These are phyloP conservation scores for Aspergillus tamarii DNA, from an alignment of 2,329 filamentous ascomycete species.

Conservation along the genomic window DNA sequence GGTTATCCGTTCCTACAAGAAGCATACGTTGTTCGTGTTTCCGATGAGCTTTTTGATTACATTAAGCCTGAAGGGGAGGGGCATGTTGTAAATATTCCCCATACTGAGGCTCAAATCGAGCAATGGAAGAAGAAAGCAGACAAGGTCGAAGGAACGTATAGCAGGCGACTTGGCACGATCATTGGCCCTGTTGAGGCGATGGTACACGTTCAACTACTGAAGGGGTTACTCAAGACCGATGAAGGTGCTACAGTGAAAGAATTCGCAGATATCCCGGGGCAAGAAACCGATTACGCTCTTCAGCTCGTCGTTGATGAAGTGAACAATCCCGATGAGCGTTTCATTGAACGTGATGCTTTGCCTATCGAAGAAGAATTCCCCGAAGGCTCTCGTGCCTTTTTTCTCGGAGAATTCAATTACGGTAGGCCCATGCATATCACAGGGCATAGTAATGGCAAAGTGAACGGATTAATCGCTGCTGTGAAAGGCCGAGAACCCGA, in stretches of 20 bases:
- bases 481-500: conserved; percentile 75
- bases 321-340: conserved; percentile 86
- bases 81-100: conserved; percentile 69
- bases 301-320: conserved; percentile 91
- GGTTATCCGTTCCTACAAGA: conserved; percentile 96
- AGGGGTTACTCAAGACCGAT: conserved; percentile 86
- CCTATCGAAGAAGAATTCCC: conserved; percentile 93
- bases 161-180: conserved; percentile 84
- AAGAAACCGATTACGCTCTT: conserved; percentile 87
- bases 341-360: conserved; percentile 85
- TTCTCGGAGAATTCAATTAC: conserved; percentile 90
- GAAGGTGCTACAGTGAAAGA: conserved; percentile 91
- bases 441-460: conserved; percentile 72
- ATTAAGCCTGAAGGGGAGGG: conserved; percentile 67
- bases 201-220: conserved; percentile 91
- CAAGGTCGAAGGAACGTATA: conserved; percentile 83
- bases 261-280: conserved; percentile 80
- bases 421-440: conserved; percentile 85
- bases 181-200: conserved; percentile 86
- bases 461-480: conserved; percentile 76
- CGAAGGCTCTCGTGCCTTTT: conserved; percentile 79
- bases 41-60: conserved; percentile 93
- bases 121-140: conserved; percentile 84
- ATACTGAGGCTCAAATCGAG: conserved; percentile 74
- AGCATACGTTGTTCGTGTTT: conserved; percentile 84